Evolutionary conservation across 23 red algal genomes (phyloP).

Genomic region (Chondrus crispus): DNA sequence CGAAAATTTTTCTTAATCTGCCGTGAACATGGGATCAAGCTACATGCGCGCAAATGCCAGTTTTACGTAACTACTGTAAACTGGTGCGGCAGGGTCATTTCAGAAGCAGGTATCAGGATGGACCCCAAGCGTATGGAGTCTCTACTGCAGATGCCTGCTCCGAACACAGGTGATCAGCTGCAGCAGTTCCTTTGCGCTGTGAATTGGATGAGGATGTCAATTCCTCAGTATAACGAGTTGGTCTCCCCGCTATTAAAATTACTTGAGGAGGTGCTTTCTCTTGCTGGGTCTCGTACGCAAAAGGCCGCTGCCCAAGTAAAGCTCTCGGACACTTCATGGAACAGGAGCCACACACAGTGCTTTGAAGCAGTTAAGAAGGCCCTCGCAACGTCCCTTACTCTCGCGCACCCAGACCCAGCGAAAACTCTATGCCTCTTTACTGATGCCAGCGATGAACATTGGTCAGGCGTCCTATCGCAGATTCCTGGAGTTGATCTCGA

Average conservation of each 20-base stretch:
- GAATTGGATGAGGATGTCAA: neutral
- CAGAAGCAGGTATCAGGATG: neutral
- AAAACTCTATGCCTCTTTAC: constrained; percentile 13
- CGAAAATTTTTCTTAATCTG: neutral
- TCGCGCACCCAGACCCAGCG: neutral
- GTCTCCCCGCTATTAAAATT: neutral
- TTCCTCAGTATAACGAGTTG: neutral
- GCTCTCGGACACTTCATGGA: neutral
- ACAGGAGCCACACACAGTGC: neutral
- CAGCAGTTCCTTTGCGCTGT: constrained; percentile 21
- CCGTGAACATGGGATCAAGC: neutral
- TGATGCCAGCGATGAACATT: constrained; percentile 12
- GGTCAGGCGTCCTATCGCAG: neutral
- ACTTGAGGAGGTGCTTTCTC: neutral
- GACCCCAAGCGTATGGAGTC: neutral
- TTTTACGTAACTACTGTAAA: neutral
- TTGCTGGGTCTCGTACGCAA: neutral
- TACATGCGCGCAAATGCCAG: constrained; percentile 1
- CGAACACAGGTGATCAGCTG: neutral
- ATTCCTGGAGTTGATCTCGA: neutral
- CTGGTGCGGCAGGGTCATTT: constrained; percentile 27
- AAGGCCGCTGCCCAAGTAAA: neutral
- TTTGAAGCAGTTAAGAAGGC: constrained; percentile 17
- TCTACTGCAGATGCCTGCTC: neutral
- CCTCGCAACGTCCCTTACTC: neutral